Percentiles rank a stretch among this genome's conserved stretches.
phyloP scores from a whole-genome alignment of 768 basidiomycete species.

The Tulasnella sp. region DNA sequence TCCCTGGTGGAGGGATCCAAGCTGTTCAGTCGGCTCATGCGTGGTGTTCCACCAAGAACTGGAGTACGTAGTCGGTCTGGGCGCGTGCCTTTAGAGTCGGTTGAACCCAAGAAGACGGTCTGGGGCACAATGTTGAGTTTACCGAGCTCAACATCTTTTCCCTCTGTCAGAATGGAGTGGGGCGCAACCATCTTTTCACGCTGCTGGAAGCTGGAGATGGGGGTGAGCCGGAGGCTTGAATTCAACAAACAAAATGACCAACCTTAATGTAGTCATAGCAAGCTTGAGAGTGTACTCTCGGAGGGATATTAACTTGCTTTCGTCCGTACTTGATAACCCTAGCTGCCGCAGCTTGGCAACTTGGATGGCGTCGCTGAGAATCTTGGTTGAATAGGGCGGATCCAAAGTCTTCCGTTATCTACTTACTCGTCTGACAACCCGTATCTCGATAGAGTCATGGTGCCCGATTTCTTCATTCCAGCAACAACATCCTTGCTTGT shows the following conservation, averaged over 20 bases:
- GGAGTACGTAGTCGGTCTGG: background rate
- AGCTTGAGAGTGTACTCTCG: conserved; percentile 83
- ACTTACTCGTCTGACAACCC: conserved; percentile 66
- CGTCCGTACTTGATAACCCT: conserved; percentile 78
- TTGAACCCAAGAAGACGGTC: conserved; percentile 71
- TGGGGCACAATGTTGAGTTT: conserved; percentile 87
- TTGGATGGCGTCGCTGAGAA: conserved; percentile 67
- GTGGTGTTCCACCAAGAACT: background rate
- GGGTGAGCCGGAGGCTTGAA: conserved; percentile 3
- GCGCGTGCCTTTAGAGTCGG: conserved; percentile 24
- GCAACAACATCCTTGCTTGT: conserved; percentile 70
- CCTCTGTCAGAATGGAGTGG: conserved; percentile 47
- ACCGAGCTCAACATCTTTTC: conserved; percentile 69
- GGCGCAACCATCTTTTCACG: conserved; percentile 1
- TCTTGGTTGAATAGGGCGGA: conserved; percentile 11
- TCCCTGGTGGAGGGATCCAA: conserved; percentile 23
- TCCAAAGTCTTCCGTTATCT: background rate
- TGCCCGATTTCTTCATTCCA: conserved; percentile 52
- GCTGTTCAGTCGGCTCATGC: conserved; percentile 25
- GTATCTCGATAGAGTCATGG: conserved; percentile 40
- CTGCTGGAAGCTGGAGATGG: conserved; percentile 9
- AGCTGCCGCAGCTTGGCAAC: conserved; percentile 76
- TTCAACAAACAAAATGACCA: conserved; percentile 26
- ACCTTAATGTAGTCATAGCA: conserved; percentile 76
- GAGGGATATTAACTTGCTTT: conserved; percentile 82